These are phyloP conservation scores for Pichia cactophila DNA, from an alignment of 1,139 yeast species.

Conservation along the genomic window DNA sequence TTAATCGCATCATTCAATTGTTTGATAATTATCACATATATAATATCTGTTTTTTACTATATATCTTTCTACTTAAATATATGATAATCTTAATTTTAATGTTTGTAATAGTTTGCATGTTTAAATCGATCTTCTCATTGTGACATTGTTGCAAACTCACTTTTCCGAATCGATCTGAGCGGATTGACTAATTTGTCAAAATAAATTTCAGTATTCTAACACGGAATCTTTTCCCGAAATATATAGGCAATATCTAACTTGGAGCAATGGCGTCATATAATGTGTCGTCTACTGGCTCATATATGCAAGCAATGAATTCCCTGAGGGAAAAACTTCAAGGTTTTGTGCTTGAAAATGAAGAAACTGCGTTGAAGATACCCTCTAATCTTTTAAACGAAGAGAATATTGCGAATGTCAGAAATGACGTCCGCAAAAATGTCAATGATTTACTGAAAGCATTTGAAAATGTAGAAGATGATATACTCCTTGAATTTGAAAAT, in stretches of 20 bases:
- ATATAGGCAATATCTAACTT: too few species aligned
- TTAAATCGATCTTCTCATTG: too few species aligned
- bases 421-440: conserved; percentile 30
- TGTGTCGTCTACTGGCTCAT: conserved; percentile 64
- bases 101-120: too few species aligned
- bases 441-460: conserved; percentile 33
- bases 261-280: conserved; percentile 32
- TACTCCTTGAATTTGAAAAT: conserved; percentile 15
- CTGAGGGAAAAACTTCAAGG: conserved; percentile 42
- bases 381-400: conserved; percentile 20
- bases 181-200: neutral
- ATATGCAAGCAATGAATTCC: conserved; percentile 69
- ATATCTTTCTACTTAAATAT: too few species aligned
- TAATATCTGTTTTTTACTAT: too few species aligned
- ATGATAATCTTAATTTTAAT: too few species aligned
- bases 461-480: conserved; percentile 29
- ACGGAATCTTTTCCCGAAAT: neutral
- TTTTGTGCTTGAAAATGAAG: conserved; percentile 29
- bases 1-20: neutral
- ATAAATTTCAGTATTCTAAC: too few species aligned
- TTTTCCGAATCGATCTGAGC: too few species aligned
- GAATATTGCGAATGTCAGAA: conserved; percentile 16
- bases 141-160: too few species aligned
- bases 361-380: conserved; percentile 23
- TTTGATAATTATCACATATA: neutral